Conservation (phyloP, 2,329 filamentous ascomycete species). For the Fusarium acutatum region DNA sequence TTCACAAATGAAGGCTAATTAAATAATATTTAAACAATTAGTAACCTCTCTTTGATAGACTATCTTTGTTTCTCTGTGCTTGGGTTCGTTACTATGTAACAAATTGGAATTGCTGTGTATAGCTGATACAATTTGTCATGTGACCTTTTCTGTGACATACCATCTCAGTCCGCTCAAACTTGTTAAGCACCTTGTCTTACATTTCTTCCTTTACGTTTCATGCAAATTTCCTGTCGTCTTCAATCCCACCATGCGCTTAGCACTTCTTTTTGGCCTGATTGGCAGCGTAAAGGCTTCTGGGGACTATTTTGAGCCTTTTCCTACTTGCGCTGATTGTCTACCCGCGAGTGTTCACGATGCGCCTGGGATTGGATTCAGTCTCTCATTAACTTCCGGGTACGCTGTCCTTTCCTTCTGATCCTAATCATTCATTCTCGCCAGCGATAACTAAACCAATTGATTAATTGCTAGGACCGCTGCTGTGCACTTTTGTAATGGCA, state of each 20-base stretch:
- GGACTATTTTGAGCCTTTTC: background rate
- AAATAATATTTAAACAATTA: background rate
- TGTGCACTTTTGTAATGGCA: background rate
- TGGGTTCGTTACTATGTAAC: background rate
- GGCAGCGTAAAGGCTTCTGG: background rate
- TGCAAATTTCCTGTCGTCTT: background rate
- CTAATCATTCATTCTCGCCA: background rate
- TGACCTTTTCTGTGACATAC: background rate
- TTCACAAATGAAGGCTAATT: too few relatives aligned
- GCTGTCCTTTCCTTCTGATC: background rate
- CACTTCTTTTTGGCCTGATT: background rate
- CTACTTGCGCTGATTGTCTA: background rate
- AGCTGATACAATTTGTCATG: background rate
- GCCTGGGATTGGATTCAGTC: background rate
- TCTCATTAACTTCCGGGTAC: background rate
- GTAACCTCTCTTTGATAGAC: background rate
- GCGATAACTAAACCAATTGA: accelerated
- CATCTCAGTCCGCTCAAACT: background rate
- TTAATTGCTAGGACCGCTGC: background rate
- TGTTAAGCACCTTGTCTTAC: background rate
- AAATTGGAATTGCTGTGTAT: background rate
- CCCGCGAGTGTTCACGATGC: background rate
- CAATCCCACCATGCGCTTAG: background rate
- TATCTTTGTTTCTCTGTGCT: background rate
- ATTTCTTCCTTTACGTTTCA: accelerated